A percentile compares a stretch with the other conserved stretches of the same genome.
Conservation (phyloP, 177 flowering plant genomes). For the Vitis hybrid region DNA sequence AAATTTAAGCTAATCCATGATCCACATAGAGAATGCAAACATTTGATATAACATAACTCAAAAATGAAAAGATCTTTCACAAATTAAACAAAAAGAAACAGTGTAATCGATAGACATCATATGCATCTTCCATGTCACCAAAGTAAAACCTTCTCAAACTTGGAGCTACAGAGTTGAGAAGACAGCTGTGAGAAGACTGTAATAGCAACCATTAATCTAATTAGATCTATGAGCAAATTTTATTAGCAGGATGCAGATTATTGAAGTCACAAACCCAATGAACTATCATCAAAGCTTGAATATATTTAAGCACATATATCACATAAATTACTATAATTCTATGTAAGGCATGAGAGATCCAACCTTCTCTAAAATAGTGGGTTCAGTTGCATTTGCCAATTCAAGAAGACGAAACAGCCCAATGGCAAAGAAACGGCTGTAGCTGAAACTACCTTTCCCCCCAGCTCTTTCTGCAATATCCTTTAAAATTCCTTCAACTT, state of each 20-base stretch:
- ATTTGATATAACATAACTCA: too few species aligned
- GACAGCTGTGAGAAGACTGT: neutral
- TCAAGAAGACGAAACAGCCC: constrained; percentile 96
- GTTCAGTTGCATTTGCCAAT: constrained; percentile 83
- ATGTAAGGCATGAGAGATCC: constrained; percentile 5
- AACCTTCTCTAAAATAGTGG: constrained; percentile 84
- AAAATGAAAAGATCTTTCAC: too few species aligned
- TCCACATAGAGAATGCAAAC: too few species aligned
- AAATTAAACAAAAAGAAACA: too few species aligned
- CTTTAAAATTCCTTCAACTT: constrained; percentile 74
- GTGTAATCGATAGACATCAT: neutral
- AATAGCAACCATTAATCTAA: neutral
- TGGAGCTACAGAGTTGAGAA: neutral
- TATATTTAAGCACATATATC: neutral
- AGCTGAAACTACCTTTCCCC: constrained; percentile 68
- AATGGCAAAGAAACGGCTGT: constrained; percentile 92
- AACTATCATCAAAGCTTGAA: neutral
- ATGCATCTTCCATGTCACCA: neutral
- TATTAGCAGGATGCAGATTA: neutral
- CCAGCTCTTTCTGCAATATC: constrained; percentile 84
- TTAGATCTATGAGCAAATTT: neutral
- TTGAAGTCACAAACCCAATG: neutral
- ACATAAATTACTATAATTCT: too few species aligned
- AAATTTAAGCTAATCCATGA: too few species aligned
- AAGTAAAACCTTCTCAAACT: neutral